Conservation (phyloP, 75 land plant species). For the Ceratopteris richardii region DNA sequence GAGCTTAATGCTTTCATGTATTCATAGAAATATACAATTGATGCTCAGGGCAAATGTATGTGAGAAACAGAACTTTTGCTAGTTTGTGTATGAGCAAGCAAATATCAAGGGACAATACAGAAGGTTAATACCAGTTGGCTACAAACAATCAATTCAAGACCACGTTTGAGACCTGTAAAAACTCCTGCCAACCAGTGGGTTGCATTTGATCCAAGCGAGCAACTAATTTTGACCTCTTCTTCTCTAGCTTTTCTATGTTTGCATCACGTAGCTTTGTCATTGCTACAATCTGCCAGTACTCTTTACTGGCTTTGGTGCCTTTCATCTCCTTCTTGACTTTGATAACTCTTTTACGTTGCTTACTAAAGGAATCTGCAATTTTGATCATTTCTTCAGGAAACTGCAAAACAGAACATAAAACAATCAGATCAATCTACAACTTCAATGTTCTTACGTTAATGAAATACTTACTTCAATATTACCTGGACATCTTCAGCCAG, state of each 20-base stretch:
- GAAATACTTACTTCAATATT: neutral
- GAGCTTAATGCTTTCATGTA: too few species aligned
- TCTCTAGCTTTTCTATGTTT: constrained; percentile 47
- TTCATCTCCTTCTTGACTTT: constrained; percentile 59
- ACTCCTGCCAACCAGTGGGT: constrained; percentile 98
- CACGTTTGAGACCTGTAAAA: constrained; percentile 52
- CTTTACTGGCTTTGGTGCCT: constrained; percentile 58
- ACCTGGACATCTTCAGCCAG: neutral
- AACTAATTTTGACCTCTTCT: constrained; percentile 47
- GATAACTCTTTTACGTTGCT: constrained; percentile 51
- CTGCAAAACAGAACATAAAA: constrained; percentile 20
- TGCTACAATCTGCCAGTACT: constrained; percentile 48
- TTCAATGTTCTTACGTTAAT: too few species aligned
- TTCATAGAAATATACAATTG: too few species aligned
- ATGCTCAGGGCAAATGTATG: too few species aligned
- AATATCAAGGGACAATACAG: too few species aligned
- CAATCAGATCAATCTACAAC: too few species aligned
- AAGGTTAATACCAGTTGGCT: too few species aligned
- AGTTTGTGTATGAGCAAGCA: too few species aligned
- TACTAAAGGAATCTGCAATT: constrained; percentile 38
- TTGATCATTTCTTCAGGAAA: constrained; percentile 37
- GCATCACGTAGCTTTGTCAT: constrained; percentile 42
- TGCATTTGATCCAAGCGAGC: constrained; percentile 72
- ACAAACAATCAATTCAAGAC: too few species aligned
- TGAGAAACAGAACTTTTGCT: too few species aligned